These are phyloP conservation scores for Solanum arcanum DNA, from an alignment of 257 asterid genomes.

Conservation along the genomic window DNA sequence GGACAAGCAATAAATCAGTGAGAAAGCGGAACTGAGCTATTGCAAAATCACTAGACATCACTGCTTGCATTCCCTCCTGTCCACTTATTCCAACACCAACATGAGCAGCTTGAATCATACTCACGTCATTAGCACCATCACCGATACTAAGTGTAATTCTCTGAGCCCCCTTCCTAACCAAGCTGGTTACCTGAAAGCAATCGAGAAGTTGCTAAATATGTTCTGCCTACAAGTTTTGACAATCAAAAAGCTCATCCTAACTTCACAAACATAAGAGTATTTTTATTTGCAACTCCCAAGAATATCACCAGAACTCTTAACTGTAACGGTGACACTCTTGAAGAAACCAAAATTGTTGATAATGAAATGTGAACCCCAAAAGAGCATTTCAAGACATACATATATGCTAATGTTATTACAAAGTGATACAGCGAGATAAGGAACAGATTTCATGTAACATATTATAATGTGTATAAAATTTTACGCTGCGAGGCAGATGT, in stretches of 20 bases:
- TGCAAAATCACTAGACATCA: conserved; percentile 99
- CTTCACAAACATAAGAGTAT: background rate
- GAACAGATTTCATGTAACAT: background rate
- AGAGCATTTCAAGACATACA: background rate
- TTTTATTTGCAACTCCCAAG: background rate
- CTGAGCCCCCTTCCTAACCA: conserved; percentile 92
- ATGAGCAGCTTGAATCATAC: conserved; percentile 99
- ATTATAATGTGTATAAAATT: background rate
- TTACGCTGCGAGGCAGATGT: background rate
- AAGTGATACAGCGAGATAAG: background rate
- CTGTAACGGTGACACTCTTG: background rate
- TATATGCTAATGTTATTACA: background rate
- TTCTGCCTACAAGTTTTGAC: background rate
- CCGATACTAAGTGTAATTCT: conserved; percentile 95
- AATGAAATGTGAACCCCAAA: background rate
- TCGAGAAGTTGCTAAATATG: background rate
- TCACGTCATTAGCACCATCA: conserved; percentile 98
- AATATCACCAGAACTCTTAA: background rate
- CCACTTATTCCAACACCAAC: conserved; percentile 99
- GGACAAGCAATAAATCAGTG: conserved; percentile 93
- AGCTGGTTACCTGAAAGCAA: conserved; percentile 83
- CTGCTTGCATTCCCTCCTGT: conserved; percentile 99
- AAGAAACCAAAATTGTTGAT: background rate
- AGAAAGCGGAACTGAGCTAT: conserved; percentile 97
- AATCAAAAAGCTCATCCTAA: background rate